Conservation (phyloP, 139 green algal genomes). For the Diplosphaera chodatii region DNA sequence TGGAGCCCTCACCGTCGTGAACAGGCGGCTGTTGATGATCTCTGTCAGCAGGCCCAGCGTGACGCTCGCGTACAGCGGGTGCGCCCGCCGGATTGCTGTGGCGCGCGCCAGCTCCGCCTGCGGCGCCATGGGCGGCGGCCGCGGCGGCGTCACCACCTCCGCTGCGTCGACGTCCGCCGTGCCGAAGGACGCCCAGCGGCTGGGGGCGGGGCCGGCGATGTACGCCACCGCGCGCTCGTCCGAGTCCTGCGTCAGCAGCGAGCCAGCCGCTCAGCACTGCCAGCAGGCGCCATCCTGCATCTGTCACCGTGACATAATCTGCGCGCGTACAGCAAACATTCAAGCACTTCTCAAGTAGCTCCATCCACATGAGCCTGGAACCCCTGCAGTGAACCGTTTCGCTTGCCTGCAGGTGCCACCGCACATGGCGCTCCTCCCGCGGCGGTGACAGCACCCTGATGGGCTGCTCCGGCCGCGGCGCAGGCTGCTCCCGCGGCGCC, state of each 20-base stretch:
- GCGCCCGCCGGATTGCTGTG: conserved; percentile 42
- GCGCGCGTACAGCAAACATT: no score
- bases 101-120: conserved; percentile 17
- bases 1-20: conserved; percentile 89
- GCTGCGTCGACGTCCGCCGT: conserved; percentile 4
- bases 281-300: no score
- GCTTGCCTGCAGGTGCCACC: conserved; percentile 65
- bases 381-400: no score
- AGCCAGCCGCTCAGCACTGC: no score
- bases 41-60: conserved; percentile 76
- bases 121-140: conserved; percentile 5
- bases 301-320: no score
- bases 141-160: conserved; percentile 19
- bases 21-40: conserved; percentile 94
- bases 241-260: conserved; percentile 71
- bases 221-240: conserved; percentile 93
- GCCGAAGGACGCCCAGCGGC: conserved; percentile 71
- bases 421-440: conserved; percentile 35
- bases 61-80: conserved; percentile 83
- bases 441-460: conserved; percentile 30
- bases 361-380: no score
- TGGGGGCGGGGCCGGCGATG: conserved; percentile 72
- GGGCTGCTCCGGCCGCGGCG: conserved; percentile 6
- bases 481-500: neutral
- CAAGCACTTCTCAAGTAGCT: no score